Evolutionary conservation across 176 grass and related monocot genomes (phyloP).

Genomic region (Triticum urartu): DNA sequence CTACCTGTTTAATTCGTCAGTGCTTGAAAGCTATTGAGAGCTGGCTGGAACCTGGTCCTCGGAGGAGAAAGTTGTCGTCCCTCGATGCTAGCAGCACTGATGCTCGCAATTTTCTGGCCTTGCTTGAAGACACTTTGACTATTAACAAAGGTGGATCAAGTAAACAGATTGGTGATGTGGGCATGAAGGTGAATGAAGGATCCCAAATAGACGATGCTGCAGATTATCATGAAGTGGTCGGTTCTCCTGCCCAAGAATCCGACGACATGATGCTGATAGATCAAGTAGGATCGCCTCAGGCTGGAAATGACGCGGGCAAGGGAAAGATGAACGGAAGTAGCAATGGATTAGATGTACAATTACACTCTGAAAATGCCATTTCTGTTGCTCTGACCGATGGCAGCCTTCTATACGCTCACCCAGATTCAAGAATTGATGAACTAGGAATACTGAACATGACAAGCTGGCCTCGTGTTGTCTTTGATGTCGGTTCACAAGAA

Average conservation of each 20-base stretch:
- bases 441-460: slow-evolving; percentile 59
- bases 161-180: slow-evolving; percentile 26
- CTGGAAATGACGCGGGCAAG: slow-evolving; percentile 30
- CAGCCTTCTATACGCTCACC: slow-evolving; percentile 55
- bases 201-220: not conserved
- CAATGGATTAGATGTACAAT: slow-evolving; percentile 23
- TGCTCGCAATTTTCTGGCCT: slow-evolving; percentile 33
- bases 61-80: slow-evolving; percentile 44
- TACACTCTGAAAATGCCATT: slow-evolving; percentile 45
- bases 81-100: slow-evolving; percentile 43
- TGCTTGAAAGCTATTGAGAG: slow-evolving; percentile 80
- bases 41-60: slow-evolving; percentile 67
- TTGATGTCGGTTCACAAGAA: slow-evolving; percentile 94
- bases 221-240: slow-evolving; percentile 23
- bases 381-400: slow-evolving; percentile 59
- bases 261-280: slow-evolving; percentile 31
- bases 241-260: slow-evolving; percentile 27
- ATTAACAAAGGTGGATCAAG: slow-evolving; percentile 31
- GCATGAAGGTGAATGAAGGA: slow-evolving; percentile 32
- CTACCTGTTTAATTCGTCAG: slow-evolving; percentile 67
- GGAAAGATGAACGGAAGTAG: slow-evolving; percentile 41
- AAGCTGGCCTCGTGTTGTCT: slow-evolving; percentile 75
- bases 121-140: slow-evolving; percentile 55
- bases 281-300: slow-evolving; percentile 17
- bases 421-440: slow-evolving; percentile 63